Evolutionary conservation across 345 rosid species (phyloP), one percentile per base, ranked within the genome.

Genomic region (Erucastrum elatum): DNA sequence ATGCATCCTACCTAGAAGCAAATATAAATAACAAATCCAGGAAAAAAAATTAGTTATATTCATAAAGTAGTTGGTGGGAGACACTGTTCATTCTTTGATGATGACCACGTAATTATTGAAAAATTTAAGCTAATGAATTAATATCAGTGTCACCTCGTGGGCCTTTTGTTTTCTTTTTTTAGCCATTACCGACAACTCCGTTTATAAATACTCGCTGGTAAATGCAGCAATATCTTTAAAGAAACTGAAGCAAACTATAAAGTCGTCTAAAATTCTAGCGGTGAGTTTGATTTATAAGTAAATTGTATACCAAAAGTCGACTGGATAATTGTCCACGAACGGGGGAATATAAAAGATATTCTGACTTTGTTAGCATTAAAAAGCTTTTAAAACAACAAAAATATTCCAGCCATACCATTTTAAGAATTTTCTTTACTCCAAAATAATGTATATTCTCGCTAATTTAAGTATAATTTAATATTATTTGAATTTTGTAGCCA

Each of bases 91-190:
- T 49, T 21, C 5, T 17, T 66, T 75, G 62, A 80, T 80, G 79
- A 75, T 75, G 75, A 63, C 83, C 83, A 80, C 72, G 75, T 74
- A 75, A 75, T 75, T 74, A 80, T 75, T 63, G 53, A 63, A 49
- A 49, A 12, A 62, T 51, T 63, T 69, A 13, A 68, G 16, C 56
- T 67, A 37, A 55, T 80, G 51, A 70, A 64, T 55, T 55, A 63
- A 80, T 68, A 13, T 30, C 49, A 44, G 27, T 73, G 65, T 79
- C 82, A 51, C 59, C 30, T 77, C 74, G 6, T 21, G 70, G 66
- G 64, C 75, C 70, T 51, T 68, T 68, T 29, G 1, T 53, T 61
- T 44, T 31, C 49, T 35, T 59, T 63, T 25, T 53, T n/a, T 10
- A 34, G 66, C 34, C 69, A 27, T 71, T 67, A 67, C 77, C 72